These are phyloP conservation scores for Gentiana dahurica DNA, from an alignment of 257 asterid species.

Conservation along the genomic window DNA sequence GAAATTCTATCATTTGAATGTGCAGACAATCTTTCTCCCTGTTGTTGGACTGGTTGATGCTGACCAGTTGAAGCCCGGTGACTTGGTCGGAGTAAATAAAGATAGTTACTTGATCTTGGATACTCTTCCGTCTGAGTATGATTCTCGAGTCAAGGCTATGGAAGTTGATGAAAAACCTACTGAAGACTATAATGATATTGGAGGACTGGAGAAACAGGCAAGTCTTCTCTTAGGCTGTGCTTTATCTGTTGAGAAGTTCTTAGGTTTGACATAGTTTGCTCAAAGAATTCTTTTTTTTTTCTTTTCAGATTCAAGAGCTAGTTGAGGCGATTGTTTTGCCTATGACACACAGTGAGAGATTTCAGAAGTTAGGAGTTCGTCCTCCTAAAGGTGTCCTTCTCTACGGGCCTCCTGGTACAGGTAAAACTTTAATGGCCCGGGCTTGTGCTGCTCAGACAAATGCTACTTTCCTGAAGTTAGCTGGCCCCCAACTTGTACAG, in stretches of 20 bases:
- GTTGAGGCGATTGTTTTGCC: constrained; percentile 90
- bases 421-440: constrained; percentile 86
- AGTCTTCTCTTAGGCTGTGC: constrained; percentile 2
- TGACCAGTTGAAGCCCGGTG: constrained; percentile 88
- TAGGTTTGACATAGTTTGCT: constrained; percentile 2
- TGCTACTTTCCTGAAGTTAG: constrained; percentile 87
- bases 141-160: constrained; percentile 98
- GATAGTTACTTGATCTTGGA: constrained; percentile 94
- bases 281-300: neutral
- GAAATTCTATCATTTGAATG: constrained; percentile 8
- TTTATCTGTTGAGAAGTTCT: neutral
- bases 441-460: constrained; percentile 99
- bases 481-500: constrained; percentile 97
- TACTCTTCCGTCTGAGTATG: constrained; percentile 92
- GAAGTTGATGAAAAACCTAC: constrained; percentile 99
- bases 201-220: constrained; percentile 96
- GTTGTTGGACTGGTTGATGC: constrained; percentile 97
- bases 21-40: constrained; percentile 92
- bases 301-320: constrained; percentile 69
- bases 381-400: constrained; percentile 84
- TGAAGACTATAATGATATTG: constrained; percentile 91
- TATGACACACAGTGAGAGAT: constrained; percentile 80
- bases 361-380: constrained; percentile 73
- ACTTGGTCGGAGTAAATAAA: constrained; percentile 96
- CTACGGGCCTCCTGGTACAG: constrained; percentile 90